Conservation (phyloP, 768 basidiomycete genomes). For the Naganishia friedmannii region DNA sequence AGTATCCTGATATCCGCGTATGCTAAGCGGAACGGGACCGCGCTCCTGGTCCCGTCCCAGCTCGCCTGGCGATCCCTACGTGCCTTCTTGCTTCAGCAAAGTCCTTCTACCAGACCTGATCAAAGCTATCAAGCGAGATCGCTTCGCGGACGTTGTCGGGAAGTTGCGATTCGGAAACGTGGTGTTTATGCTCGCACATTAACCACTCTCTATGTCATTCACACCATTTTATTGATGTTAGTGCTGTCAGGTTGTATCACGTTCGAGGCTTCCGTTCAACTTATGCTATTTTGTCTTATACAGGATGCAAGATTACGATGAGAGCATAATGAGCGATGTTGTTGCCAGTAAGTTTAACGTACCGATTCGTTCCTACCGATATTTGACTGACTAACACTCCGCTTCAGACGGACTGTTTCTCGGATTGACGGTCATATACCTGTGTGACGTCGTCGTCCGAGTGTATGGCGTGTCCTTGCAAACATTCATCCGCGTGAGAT, state of each 20-base stretch:
- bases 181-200: slow-evolving; percentile 85
- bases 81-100: slow-evolving; percentile 79
- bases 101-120: slow-evolving; percentile 77
- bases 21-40: slow-evolving; percentile 76
- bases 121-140: slow-evolving; percentile 55
- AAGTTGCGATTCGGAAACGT: slow-evolving; percentile 83
- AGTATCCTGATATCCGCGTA: slow-evolving; percentile 97
- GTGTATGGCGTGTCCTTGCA: slow-evolving; percentile 76
- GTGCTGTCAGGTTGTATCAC: background rate
- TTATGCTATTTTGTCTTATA: background rate
- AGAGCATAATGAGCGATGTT: slow-evolving; percentile 57
- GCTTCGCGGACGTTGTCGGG: slow-evolving; percentile 82
- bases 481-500: slow-evolving; percentile 83
- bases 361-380: slow-evolving; percentile 15
- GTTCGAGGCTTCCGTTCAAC: background rate
- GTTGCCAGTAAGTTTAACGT: slow-evolving; percentile 60
- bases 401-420: slow-evolving; percentile 72
- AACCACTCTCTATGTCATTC: slow-evolving; percentile 73
- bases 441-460: slow-evolving; percentile 73
- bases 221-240: slow-evolving; percentile 75
- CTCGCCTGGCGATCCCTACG: slow-evolving; percentile 91
- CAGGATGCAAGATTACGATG: slow-evolving; percentile 77
- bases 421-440: slow-evolving; percentile 66
- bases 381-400: background rate
- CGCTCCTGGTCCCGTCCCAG: slow-evolving; percentile 79